Evolutionary conservation across 306 rosid genomes (phyloP).

Genomic region (Adenanthera pavonina): DNA sequence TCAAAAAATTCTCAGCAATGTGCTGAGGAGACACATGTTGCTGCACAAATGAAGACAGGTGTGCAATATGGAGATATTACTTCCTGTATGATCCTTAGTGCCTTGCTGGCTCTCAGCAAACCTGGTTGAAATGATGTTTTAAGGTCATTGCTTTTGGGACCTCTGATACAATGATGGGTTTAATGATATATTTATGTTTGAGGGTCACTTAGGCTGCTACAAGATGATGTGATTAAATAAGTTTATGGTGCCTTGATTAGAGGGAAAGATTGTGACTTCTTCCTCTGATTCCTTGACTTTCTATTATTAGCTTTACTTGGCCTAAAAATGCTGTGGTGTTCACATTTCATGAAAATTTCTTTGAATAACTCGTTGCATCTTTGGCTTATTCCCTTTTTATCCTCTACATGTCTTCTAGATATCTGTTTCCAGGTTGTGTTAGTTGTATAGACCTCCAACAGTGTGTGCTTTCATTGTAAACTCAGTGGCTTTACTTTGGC

Average conservation of each 20-base stretch:
- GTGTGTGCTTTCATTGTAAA: background rate
- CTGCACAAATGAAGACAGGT: slow-evolving; percentile 76
- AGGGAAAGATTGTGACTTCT: background rate
- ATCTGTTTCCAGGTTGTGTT: background rate
- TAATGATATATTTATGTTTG: background rate
- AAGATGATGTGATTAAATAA: background rate
- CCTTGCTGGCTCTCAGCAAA: slow-evolving; percentile 2
- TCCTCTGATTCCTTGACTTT: background rate
- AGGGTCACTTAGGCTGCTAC: background rate
- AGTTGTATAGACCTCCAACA: background rate
- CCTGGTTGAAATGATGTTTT: slow-evolving; percentile 15
- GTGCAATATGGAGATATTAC: slow-evolving; percentile 33
- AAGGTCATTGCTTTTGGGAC: background rate
- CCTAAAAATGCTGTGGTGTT: background rate
- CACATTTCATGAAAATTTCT: background rate
- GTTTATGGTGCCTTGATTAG: background rate
- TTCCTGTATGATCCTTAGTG: background rate
- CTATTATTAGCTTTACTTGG: too few relatives aligned
- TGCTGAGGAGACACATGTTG: slow-evolving; percentile 59
- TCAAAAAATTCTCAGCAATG: slow-evolving; percentile 45
- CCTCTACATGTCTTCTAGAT: background rate
- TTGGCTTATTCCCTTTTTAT: slow-evolving; percentile 6
- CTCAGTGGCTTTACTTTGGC: background rate
- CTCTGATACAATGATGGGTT: background rate
- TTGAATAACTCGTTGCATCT: background rate